Evolutionary conservation across 306 rosid genomes (phyloP).

Genomic region (Vigna radiata): DNA sequence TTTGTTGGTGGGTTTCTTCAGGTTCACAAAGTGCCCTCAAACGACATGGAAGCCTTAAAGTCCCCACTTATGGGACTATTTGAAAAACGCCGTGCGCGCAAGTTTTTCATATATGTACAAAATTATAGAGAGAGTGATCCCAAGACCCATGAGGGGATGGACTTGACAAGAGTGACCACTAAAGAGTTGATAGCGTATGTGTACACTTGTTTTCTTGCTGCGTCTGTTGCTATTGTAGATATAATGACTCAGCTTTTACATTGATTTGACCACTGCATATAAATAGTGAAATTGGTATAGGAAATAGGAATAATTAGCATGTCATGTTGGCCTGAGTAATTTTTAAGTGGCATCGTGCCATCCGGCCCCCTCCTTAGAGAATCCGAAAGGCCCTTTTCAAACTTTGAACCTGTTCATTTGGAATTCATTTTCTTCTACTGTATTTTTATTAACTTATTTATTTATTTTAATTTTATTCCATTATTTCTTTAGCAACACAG

Average conservation of each 20-base stretch:
- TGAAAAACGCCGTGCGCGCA: slow-evolving; percentile 96
- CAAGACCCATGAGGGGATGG: slow-evolving; percentile 89
- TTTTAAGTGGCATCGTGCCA: neutral
- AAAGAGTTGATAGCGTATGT: slow-evolving; percentile 85
- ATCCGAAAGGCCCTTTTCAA: neutral
- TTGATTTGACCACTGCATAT: slow-evolving; percentile 21
- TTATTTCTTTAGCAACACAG: neutral
- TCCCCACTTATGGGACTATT: slow-evolving; percentile 98
- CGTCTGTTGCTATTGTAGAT: slow-evolving; percentile 8
- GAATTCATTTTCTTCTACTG: neutral
- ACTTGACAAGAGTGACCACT: slow-evolving; percentile 85
- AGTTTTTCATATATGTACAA: slow-evolving; percentile 88
- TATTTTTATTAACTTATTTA: neutral
- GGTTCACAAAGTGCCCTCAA: slow-evolving; percentile 96
- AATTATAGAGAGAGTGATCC: slow-evolving; percentile 80
- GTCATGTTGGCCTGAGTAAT: slow-evolving; percentile 3
- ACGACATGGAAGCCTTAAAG: slow-evolving; percentile 89
- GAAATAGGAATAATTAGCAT: slow-evolving; percentile 21
- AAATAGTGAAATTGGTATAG: slow-evolving; percentile 16
- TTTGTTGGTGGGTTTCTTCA: slow-evolving; percentile 45
- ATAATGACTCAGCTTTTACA: neutral
- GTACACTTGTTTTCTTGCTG: slow-evolving; percentile 29
- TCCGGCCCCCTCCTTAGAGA: neutral
- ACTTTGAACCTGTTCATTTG: neutral
- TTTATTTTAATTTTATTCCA: neutral